Evolutionary conservation across 306 rosid genomes (phyloP).

Genomic region (Argentina anserina): DNA sequence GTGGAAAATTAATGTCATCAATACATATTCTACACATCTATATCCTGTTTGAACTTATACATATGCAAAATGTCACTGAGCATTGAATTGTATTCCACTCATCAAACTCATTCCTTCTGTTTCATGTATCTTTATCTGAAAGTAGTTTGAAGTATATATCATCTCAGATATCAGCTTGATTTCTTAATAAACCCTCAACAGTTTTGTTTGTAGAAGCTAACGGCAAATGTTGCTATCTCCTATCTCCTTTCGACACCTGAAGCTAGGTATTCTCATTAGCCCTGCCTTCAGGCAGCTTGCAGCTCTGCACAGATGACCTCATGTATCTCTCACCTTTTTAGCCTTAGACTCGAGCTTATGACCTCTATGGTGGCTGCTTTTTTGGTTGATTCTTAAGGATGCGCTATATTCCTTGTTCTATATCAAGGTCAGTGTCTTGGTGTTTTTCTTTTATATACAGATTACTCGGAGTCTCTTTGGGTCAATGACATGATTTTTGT

Average conservation of each 20-base stretch:
- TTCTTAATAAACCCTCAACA: neutral
- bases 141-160: neutral
- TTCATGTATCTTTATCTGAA: neutral
- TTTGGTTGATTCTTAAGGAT: too few relatives aligned
- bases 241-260: neutral
- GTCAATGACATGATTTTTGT: too few relatives aligned
- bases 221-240: neutral
- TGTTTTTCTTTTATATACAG: too few relatives aligned
- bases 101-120: neutral
- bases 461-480: too few relatives aligned
- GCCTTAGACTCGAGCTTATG: neutral
- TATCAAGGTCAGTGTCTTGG: neutral
- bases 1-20: neutral
- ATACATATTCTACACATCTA: neutral
- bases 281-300: neutral
- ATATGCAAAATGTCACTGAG: neutral
- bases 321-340: neutral
- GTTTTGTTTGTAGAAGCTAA: neutral
- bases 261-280: neutral
- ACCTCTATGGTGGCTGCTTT: neutral
- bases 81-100: neutral
- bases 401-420: too few relatives aligned
- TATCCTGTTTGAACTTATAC: neutral
- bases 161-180: neutral
- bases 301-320: neutral